These are phyloP conservation scores for Ceratocystis diversiconidia DNA, from an alignment of 2,329 filamentous ascomycete genomes.

Conservation along the genomic window DNA sequence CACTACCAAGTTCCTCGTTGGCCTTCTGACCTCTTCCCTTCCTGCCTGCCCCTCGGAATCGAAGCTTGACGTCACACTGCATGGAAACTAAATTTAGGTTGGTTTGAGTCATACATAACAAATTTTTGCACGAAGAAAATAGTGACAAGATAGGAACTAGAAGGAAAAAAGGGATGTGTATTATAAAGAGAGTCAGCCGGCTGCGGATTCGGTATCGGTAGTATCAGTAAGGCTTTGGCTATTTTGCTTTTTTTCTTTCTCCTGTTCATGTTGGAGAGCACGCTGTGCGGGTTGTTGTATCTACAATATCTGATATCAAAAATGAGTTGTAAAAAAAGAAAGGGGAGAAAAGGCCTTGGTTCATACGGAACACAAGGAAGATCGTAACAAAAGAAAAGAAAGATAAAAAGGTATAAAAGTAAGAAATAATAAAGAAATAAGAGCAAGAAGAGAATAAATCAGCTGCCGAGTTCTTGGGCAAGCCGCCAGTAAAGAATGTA, in stretches of 20 bases:
- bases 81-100: constrained; percentile 1
- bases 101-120: constrained; percentile 2
- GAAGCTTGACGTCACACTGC: constrained; percentile 4
- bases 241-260: no score
- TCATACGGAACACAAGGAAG: not conserved
- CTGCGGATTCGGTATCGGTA: no score
- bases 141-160: not conserved
- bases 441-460: not conserved
- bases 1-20: no score
- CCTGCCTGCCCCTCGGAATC: not conserved
- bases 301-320: no score
- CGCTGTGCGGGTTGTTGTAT: no score
- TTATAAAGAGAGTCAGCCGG: not conserved
- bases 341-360: not conserved
- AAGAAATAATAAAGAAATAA: constrained; percentile 1
- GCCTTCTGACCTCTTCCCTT: not conserved
- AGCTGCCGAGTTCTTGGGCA: not conserved
- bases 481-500: not conserved
- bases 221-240: no score
- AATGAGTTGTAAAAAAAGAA: not conserved
- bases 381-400: not conserved
- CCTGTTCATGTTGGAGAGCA: no score
- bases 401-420: not conserved
- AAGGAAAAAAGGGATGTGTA: not conserved
- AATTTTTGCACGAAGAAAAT: not conserved